These are phyloP conservation scores for Boletus barrowsii DNA, from an alignment of 768 basidiomycete species.

Conservation along the genomic window DNA sequence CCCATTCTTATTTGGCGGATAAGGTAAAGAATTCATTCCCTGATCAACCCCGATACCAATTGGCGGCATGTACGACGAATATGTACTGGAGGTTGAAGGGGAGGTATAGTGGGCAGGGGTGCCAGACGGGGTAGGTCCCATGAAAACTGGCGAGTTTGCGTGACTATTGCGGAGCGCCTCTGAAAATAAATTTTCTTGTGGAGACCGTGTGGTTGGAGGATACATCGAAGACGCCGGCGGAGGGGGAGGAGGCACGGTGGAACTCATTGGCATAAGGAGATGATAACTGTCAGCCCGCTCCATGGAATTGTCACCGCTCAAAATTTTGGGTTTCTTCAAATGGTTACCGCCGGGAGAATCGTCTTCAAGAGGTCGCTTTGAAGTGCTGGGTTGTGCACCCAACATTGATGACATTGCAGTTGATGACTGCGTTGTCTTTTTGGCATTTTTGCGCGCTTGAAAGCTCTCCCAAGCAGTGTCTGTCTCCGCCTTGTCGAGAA, in stretches of 20 bases:
- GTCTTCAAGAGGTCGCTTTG: conserved; percentile 33
- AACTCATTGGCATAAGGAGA: conserved; percentile 54
- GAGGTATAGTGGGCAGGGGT: conserved; percentile 44
- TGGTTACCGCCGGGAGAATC: conserved; percentile 23
- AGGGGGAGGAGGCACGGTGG: conserved; percentile 33
- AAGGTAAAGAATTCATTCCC: conserved; percentile 49
- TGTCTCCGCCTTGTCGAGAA: conserved; percentile 83
- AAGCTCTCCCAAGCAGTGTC: conserved; percentile 93
- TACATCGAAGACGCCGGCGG: conserved; percentile 42
- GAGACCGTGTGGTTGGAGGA: conserved; percentile 38
- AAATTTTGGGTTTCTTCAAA: conserved; percentile 51
- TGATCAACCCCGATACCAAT: conserved; percentile 59
- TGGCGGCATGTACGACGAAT: conserved; percentile 50
- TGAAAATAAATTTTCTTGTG: conserved; percentile 55
- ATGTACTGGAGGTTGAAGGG: conserved; percentile 31
- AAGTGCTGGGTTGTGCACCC: conserved; percentile 19
- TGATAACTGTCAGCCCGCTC: conserved; percentile 46
- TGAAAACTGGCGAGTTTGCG: conserved; percentile 60
- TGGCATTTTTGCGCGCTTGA: conserved; percentile 56
- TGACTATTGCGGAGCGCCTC: conserved; percentile 55
- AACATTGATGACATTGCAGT: conserved; percentile 31
- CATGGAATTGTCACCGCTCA: conserved; percentile 41
- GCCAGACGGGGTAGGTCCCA: conserved; percentile 42
- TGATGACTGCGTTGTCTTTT: conserved; percentile 30
- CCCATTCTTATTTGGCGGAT: conserved; percentile 36